phyloP scores from a whole-genome alignment of 148 eudicot genomes.

The Diospyros kaki region DNA sequence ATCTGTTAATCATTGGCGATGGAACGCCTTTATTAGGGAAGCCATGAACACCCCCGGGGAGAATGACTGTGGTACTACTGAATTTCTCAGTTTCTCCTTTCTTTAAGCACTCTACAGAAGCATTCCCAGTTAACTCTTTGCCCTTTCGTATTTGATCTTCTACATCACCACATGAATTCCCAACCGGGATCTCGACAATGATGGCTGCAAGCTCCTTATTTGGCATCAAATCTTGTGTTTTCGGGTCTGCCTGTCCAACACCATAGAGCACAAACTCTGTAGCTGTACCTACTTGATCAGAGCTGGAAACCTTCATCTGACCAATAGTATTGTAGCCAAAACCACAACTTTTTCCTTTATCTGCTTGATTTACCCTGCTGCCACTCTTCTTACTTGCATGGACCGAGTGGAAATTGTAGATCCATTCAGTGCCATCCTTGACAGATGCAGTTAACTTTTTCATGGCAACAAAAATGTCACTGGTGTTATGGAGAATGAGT shows the following conservation, averaged over 20 bases:
- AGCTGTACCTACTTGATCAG: constrained; percentile 14
- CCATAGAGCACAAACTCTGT: constrained; percentile 63
- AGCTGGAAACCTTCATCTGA: constrained; percentile 63
- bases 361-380: constrained; percentile 52
- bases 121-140: not conserved
- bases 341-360: constrained; percentile 32
- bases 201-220: constrained; percentile 69
- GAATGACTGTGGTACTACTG: constrained; percentile 45
- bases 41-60: constrained; percentile 79
- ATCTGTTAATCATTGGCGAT: constrained; percentile 66
- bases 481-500: constrained; percentile 49
- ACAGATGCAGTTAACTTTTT: constrained; percentile 35
- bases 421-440: constrained; percentile 37
- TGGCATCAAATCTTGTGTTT: constrained; percentile 38
- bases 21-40: constrained; percentile 61
- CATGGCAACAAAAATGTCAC: constrained; percentile 58
- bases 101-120: not conserved
- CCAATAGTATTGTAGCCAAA: constrained; percentile 51
- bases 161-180: constrained; percentile 9
- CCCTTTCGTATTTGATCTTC: constrained; percentile 13
- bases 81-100: constrained; percentile 3
- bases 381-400: constrained; percentile 57
- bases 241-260: constrained; percentile 37
- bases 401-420: constrained; percentile 62
- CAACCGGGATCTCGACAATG: constrained; percentile 39